Percentiles rank a stretch among this genome's conserved stretches.
Evolutionary conservation across 2,329 filamentous ascomycete species (phyloP).

Genomic region (Fusarium lateritium): DNA sequence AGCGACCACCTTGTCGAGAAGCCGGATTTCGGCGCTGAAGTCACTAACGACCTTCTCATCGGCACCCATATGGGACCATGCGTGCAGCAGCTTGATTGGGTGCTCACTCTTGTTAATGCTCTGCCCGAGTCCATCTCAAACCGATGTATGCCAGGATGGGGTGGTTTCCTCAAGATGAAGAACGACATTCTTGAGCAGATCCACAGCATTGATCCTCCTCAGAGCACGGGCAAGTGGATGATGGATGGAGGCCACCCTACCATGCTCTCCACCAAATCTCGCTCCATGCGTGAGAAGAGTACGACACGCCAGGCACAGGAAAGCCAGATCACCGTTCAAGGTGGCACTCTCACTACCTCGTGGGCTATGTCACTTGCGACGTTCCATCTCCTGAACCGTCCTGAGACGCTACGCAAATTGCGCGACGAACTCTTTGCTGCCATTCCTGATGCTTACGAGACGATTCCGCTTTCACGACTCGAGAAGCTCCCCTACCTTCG

Average conservation of each 20-base stretch:
- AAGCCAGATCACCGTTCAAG: constrained; percentile 56
- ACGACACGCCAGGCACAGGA: constrained; percentile 56
- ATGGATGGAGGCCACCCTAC: constrained; percentile 55
- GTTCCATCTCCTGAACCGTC: constrained; percentile 55
- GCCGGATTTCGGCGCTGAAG: constrained; percentile 54
- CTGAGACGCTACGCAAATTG: constrained; percentile 50
- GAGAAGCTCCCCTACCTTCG: constrained; percentile 61
- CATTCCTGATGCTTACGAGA: constrained; percentile 51
- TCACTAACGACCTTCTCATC: constrained; percentile 55
- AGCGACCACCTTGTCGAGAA: constrained; percentile 55
- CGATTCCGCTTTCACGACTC: constrained; percentile 49
- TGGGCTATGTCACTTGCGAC: constrained; percentile 54
- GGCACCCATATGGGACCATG: constrained; percentile 57
- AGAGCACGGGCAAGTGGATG: constrained; percentile 53
- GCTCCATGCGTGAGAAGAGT: constrained; percentile 55
- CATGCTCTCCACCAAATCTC: constrained; percentile 54
- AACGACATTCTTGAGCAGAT: constrained; percentile 56
- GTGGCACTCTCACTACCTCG: constrained; percentile 59
- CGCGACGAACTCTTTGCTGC: constrained; percentile 56
- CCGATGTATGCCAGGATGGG: constrained; percentile 56
- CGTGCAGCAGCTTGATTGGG: constrained; percentile 56
- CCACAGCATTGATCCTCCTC: constrained; percentile 53
- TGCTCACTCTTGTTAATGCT: constrained; percentile 54
- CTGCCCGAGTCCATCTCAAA: constrained; percentile 55
- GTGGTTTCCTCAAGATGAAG: constrained; percentile 58